These are phyloP conservation scores for Megacollybia platyphylla DNA, from an alignment of 1,284 basidiomycete genomes.

Conservation along the genomic window DNA sequence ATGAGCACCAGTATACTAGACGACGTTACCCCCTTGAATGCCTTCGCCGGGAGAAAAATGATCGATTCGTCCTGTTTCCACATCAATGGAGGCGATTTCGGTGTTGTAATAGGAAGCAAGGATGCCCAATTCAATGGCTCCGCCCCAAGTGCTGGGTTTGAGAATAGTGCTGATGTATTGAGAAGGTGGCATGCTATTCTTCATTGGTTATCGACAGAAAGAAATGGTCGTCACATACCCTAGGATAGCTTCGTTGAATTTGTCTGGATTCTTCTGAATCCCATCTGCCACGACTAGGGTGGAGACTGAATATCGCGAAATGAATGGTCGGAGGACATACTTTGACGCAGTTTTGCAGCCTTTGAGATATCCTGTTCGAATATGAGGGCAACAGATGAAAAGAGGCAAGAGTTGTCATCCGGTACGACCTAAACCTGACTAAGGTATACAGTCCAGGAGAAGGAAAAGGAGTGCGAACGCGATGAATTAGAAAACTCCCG, in stretches of 20 bases:
- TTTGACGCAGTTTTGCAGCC: slow-evolving; percentile 50
- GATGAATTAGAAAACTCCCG: slow-evolving; percentile 56
- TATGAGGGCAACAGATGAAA: slow-evolving; percentile 73
- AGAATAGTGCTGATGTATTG: slow-evolving; percentile 75
- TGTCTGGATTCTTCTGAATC: slow-evolving; percentile 57
- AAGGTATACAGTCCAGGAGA: background rate
- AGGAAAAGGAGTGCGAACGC: slow-evolving; percentile 25
- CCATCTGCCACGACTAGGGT: slow-evolving; percentile 67
- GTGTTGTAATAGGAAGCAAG: slow-evolving; percentile 71
- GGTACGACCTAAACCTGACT: slow-evolving; percentile 56
- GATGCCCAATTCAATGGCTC: slow-evolving; percentile 82
- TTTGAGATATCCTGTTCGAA: slow-evolving; percentile 72
- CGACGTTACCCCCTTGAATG: too few relatives aligned
- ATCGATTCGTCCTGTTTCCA: slow-evolving; percentile 86
- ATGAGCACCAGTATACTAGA: too few relatives aligned
- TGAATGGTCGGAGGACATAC: slow-evolving; percentile 22
- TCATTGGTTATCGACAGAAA: slow-evolving; percentile 1
- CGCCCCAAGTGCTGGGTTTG: slow-evolving; percentile 79
- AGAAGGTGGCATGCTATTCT: slow-evolving; percentile 46
- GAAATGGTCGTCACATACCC: slow-evolving; percentile 36
- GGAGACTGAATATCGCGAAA: slow-evolving; percentile 2
- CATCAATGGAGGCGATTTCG: slow-evolving; percentile 84
- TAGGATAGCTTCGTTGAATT: slow-evolving; percentile 74
- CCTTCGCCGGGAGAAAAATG: slow-evolving; percentile 29
- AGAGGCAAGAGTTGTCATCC: slow-evolving; percentile 90